Conservation (phyloP, 2,329 filamentous ascomycete genomes). For the Diaporthe australafricana region DNA sequence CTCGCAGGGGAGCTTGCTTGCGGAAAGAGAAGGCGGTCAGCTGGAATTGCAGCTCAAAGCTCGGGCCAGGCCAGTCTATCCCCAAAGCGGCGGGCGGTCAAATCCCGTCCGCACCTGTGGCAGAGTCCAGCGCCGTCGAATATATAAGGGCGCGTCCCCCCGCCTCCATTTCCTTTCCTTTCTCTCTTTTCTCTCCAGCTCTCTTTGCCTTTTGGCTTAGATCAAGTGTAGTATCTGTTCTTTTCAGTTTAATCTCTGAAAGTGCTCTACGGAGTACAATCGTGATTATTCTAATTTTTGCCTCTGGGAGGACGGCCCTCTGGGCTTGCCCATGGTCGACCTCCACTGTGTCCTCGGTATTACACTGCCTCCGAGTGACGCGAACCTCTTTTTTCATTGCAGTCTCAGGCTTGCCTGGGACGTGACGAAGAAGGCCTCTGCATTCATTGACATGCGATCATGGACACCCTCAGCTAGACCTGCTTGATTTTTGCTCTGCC, state of each 20-base stretch:
- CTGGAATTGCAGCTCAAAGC: not conserved
- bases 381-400: conserved; percentile 71
- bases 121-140: not conserved
- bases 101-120: not conserved
- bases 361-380: conserved; percentile 78
- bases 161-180: not conserved
- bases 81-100: conserved; percentile 6
- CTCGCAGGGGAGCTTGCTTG: not conserved
- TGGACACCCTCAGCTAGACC: no score
- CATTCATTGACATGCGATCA: no score
- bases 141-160: conserved; percentile 7
- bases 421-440: conserved; percentile 63
- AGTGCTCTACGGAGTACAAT: conserved; percentile 72
- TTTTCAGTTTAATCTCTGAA: conserved; percentile 88
- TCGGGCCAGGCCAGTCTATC: not conserved
- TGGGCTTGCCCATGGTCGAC: conserved; percentile 75
- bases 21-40: conserved; percentile 5
- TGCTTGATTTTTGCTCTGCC: not conserved
- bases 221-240: conserved; percentile 86
- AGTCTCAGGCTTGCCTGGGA: conserved; percentile 58
- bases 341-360: conserved; percentile 77
- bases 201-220: conserved; percentile 55
- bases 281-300: conserved; percentile 82
- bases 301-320: conserved; percentile 59
- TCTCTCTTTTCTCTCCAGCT: conserved; percentile 14